phyloP scores from a whole-genome alignment of 2,329 filamentous ascomycete genomes.

The Cryphonectria naterciae region DNA sequence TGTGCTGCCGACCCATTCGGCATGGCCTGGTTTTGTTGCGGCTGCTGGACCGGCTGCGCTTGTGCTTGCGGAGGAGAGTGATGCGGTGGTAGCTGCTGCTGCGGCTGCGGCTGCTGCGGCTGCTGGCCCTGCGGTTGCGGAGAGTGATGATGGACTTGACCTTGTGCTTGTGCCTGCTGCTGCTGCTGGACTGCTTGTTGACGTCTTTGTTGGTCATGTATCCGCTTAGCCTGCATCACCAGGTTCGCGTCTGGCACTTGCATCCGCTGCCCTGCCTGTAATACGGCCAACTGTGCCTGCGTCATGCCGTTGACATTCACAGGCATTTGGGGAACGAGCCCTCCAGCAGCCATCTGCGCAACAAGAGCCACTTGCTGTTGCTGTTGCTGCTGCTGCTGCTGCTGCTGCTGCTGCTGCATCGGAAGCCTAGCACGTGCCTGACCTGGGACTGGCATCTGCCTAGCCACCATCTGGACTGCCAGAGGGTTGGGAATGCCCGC shows the following conservation, averaged over 20 bases:
- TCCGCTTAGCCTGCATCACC: conserved; percentile 66
- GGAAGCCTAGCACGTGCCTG: conserved; percentile 57
- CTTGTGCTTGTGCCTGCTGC: conserved; percentile 40
- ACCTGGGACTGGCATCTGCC: conserved; percentile 49
- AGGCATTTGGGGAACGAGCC: conserved; percentile 57
- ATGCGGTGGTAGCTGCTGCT: conserved; percentile 35
- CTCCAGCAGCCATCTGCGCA: conserved; percentile 49
- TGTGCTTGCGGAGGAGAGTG: conserved; percentile 37
- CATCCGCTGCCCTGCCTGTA: conserved; percentile 63
- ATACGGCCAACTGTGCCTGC: conserved; percentile 70
- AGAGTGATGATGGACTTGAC: conserved; percentile 44
- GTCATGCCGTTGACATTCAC: conserved; percentile 58
- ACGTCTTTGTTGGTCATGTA: conserved; percentile 65
- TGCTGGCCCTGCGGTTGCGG: conserved; percentile 43
- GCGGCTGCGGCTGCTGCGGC: conserved; percentile 33
- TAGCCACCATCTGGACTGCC: conserved; percentile 34
- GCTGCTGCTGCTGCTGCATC: conserved; percentile 46
- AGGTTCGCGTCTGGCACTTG: conserved; percentile 59
- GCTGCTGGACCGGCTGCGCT: conserved; percentile 38
- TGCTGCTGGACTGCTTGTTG: conserved; percentile 27
- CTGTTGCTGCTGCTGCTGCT: conserved; percentile 40
- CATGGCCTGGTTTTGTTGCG: conserved; percentile 43
- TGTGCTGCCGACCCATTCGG: conserved; percentile 32
- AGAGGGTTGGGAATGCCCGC: conserved; percentile 35
- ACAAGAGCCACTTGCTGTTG: conserved; percentile 45